Evolutionary conservation across 2,329 filamentous ascomycete genomes (phyloP), one percentile per base, ranked within the genome.

Genomic region (Sphaerulina populicola): DNA sequence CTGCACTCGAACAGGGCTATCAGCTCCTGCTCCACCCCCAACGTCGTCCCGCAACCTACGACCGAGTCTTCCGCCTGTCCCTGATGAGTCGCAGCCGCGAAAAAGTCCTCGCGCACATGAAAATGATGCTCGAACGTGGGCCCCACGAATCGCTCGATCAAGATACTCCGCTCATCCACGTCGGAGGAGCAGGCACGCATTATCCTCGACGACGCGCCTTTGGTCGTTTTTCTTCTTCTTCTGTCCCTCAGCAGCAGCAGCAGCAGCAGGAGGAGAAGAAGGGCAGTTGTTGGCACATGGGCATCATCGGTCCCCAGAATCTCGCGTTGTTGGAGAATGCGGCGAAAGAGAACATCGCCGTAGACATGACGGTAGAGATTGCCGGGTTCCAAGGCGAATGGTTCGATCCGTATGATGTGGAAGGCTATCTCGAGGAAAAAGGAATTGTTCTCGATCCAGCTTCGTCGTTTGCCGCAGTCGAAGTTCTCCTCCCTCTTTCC

Each of bases 321-420:
- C 54, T 66, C 1, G 56, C 59, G 10, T 43, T 61, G 21, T 56
- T 66, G 2, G 60, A 60, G 31, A 58, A 54, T 14, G 60, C 63
- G 2, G 59, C 53, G 1, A 51, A 58, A 21, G 57, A 60, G 29
- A 61, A 58, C n/a, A 47, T 62, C 2, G 60, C 54, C 2, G 58
- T 57, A 10, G 64, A 67, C 31, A 61, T 65, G 61, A 61, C 62
- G 9, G 72, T 85, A 57, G 75, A 74, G 36, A 66, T 82, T 6
- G 74, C 77, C 1, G 84, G 80, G 0, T 85, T 83, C 54, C 78
- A 85, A 53, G 86, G 86, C 4, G 79, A 86, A 45, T 93, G 87
- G 73, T 86, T 85, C 59, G 86, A 93, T 62, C 71, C 81, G 0
- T 77, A 86, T 53, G 88, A 93, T 64, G 82, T 89, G 0, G 85